phyloP scores from a whole-genome alignment of 78 protist genomes.

The Monocercomonoides exilis region DNA sequence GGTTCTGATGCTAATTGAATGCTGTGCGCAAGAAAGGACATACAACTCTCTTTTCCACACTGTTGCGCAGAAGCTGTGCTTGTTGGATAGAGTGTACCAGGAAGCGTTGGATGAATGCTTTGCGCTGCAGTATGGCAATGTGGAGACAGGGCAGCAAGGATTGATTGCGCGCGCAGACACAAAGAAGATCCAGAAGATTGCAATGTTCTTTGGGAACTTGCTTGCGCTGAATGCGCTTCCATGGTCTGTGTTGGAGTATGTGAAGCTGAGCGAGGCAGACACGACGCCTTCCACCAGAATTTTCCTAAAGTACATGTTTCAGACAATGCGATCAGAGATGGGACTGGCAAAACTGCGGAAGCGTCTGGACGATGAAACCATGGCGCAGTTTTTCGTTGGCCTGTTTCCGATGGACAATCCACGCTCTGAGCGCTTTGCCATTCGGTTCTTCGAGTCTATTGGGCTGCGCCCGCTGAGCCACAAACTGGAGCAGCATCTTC shows the following conservation, averaged over 20 bases:
- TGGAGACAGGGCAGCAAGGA: no score
- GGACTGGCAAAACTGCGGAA: conserved; percentile 55
- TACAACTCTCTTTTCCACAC: conserved; percentile 74
- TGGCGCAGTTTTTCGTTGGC: conserved; percentile 36
- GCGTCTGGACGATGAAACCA: conserved; percentile 49
- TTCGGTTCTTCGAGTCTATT: conserved; percentile 89
- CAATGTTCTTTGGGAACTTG: conserved; percentile 57
- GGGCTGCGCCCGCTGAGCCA: conserved; percentile 83
- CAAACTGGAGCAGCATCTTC: no score
- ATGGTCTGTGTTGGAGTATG: conserved; percentile 48
- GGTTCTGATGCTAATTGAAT: conserved; percentile 79
- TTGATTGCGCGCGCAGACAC: conserved; percentile 87
- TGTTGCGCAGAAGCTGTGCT: conserved; percentile 71
- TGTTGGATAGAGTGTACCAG: conserved; percentile 55
- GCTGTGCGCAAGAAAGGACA: conserved; percentile 81
- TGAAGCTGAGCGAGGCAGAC: conserved; percentile 52
- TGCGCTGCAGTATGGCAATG: conserved; percentile 43
- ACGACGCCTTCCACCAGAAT: conserved; percentile 84
- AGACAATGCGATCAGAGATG: conserved; percentile 69
- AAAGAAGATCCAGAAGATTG: conserved; percentile 60
- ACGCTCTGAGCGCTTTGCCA: conserved; percentile 77
- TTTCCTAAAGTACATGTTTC: conserved; percentile 83
- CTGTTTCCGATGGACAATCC: conserved; percentile 79
- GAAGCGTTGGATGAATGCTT: conserved; percentile 37
- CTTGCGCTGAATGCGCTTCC: conserved; percentile 46